A percentile compares a stretch with the other conserved stretches of the same genome.
Evolutionary conservation across 2,329 filamentous ascomycete species (phyloP).

Genomic region (Thielaviopsis euricoi): DNA sequence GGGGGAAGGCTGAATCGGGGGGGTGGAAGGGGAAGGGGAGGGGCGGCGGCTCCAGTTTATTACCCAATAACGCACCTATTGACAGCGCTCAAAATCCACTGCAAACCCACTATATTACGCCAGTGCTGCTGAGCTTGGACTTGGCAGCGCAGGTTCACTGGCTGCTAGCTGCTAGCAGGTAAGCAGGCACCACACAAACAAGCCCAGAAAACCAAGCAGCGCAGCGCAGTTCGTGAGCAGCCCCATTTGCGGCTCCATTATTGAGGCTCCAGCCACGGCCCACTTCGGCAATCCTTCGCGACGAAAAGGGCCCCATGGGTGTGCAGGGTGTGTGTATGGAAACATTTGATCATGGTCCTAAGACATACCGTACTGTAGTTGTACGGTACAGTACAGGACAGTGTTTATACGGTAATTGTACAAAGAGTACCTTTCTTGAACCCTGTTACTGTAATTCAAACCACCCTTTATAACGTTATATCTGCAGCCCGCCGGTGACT

Average conservation of each 20-base stretch:
- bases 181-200: background rate
- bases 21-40: too few relatives aligned
- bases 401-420: too few relatives aligned
- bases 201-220: background rate
- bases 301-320: background rate
- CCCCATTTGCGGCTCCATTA: conserved; percentile 7
- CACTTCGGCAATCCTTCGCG: conserved; percentile 8
- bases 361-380: too few relatives aligned
- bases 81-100: background rate
- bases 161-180: too few relatives aligned
- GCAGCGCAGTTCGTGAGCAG: background rate
- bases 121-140: background rate
- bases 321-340: background rate
- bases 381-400: too few relatives aligned
- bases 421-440: background rate
- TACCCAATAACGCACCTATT: background rate
- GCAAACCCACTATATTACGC: background rate
- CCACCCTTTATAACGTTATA: background rate
- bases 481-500: too few relatives aligned
- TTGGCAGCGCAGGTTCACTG: background rate
- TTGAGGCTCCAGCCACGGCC: conserved; percentile 10
- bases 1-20: too few relatives aligned
- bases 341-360: background rate
- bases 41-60: too few relatives aligned
- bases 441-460: background rate